These are phyloP conservation scores for Grosmannia clavigera DNA, from an alignment of 2,329 filamentous ascomycete genomes.

Conservation along the genomic window DNA sequence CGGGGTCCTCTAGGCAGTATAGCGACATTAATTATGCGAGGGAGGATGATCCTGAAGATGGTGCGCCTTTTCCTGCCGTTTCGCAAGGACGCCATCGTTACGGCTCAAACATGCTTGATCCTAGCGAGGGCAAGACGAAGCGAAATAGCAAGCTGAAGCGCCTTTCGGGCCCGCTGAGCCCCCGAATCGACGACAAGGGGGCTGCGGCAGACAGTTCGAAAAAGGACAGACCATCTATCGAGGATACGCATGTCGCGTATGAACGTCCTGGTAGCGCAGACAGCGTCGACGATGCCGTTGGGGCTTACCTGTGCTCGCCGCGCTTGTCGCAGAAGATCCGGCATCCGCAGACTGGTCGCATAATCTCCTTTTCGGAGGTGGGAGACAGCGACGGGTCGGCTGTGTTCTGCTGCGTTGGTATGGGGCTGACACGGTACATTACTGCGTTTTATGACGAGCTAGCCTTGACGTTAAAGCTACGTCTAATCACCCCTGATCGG, in stretches of 20 bases:
- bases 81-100: slow-evolving; percentile 44
- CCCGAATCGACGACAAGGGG: slow-evolving; percentile 24
- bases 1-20: not conserved
- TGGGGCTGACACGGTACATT: slow-evolving; percentile 92
- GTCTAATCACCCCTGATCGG: slow-evolving; percentile 85
- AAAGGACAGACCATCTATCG: slow-evolving; percentile 9
- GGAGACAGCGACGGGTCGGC: slow-evolving; percentile 84
- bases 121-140: slow-evolving; percentile 31
- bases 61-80: slow-evolving; percentile 58
- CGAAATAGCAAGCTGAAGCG: slow-evolving; percentile 46
- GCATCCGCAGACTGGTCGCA: slow-evolving; percentile 73
- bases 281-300: slow-evolving; percentile 79
- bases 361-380: slow-evolving; percentile 94
- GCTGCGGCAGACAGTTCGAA: slow-evolving; percentile 20
- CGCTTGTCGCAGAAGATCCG: slow-evolving; percentile 78
- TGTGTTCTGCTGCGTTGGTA: slow-evolving; percentile 93
- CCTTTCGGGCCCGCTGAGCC: slow-evolving; percentile 36
- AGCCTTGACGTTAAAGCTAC: slow-evolving; percentile 72
- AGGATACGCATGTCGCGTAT: slow-evolving; percentile 34
- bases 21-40: not conserved
- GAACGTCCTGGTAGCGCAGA: slow-evolving; percentile 70
- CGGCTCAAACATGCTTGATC: slow-evolving; percentile 35
- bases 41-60: slow-evolving; percentile 39
- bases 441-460: slow-evolving; percentile 97
- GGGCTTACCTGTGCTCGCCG: slow-evolving; percentile 70